Percentiles rank a stretch among this genome's conserved stretches.
These are phyloP conservation scores for Lindgomyces ingoldianus DNA, from an alignment of 495 filamentous ascomycete genomes.

Conservation along the genomic window DNA sequence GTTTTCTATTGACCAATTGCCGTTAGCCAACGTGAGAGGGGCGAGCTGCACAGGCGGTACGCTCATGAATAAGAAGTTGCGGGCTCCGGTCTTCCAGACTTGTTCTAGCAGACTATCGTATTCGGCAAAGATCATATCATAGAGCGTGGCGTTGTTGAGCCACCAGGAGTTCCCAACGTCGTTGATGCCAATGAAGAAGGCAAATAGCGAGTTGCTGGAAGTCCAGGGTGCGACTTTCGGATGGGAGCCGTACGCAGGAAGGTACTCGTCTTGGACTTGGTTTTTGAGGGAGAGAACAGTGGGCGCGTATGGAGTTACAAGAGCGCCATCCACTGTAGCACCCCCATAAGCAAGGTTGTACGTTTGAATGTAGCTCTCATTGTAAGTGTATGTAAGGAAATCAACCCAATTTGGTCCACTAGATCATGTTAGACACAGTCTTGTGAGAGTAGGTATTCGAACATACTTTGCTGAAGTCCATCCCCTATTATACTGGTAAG, in stretches of 20 bases:
- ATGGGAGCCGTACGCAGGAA: conserved; percentile 49
- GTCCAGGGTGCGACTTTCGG: conserved; percentile 59
- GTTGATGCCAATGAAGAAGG: conserved; percentile 78
- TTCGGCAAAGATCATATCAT: conserved; percentile 57
- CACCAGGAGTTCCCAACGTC: conserved; percentile 70
- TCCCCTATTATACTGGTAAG: conserved; percentile 40
- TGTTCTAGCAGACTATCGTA: conserved; percentile 59
- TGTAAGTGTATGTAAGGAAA: conserved; percentile 64
- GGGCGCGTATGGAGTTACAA: conserved; percentile 55
- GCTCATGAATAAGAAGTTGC: conserved; percentile 74
- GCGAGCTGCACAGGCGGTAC: conserved; percentile 72
- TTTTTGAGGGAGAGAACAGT: conserved; percentile 60
- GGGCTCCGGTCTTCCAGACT: conserved; percentile 61
- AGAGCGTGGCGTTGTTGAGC: conserved; percentile 50
- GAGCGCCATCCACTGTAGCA: conserved; percentile 64
- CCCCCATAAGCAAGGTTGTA: conserved; percentile 73
- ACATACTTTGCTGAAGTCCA: conserved; percentile 56
- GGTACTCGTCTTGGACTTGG: conserved; percentile 57
- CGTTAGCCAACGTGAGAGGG: conserved; percentile 50
- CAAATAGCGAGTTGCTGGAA: conserved; percentile 57
- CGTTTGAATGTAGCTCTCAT: conserved; percentile 58
- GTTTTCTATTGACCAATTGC: conserved; percentile 3
- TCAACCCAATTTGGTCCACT: conserved; percentile 58
- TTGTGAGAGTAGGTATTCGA: conserved; percentile 42
- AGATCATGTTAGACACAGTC: not conserved